phyloP scores from a whole-genome alignment of 495 filamentous ascomycete genomes.

The Lepraria neglecta region DNA sequence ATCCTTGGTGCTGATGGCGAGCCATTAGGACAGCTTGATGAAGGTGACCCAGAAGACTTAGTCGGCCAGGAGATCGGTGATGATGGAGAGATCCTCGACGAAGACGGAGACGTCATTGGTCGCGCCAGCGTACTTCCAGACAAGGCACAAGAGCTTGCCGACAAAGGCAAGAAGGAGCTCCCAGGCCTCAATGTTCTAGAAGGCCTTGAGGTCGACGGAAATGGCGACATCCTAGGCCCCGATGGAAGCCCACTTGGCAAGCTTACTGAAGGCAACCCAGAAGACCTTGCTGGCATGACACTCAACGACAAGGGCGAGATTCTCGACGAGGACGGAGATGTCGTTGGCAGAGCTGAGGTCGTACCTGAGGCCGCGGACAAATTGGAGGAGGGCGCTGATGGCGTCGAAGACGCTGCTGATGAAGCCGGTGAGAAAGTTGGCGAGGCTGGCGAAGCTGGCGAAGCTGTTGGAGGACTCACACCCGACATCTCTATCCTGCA shows the following conservation, averaged over 20 bases:
- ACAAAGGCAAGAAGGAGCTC: constrained; percentile 32
- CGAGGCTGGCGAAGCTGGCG: constrained; percentile 28
- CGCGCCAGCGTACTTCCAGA: constrained; percentile 40
- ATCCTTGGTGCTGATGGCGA: constrained; percentile 39
- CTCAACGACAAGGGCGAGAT: constrained; percentile 59
- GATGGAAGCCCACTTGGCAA: constrained; percentile 52
- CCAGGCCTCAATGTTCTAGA: constrained; percentile 48
- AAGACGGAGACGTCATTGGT: constrained; percentile 46
- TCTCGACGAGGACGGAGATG: constrained; percentile 58
- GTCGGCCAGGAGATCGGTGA: constrained; percentile 48
- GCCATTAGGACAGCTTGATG: constrained; percentile 37
- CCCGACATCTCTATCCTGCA: constrained; percentile 45
- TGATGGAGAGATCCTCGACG: constrained; percentile 47
- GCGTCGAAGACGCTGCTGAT: constrained; percentile 23
- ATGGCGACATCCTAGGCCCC: constrained; percentile 49
- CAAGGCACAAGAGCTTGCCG: constrained; percentile 28
- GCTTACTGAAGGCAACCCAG: constrained; percentile 54
- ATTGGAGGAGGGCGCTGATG: constrained; percentile 31
- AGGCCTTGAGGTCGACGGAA: constrained; percentile 50
- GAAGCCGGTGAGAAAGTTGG: constrained; percentile 20
- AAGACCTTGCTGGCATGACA: constrained; percentile 53
- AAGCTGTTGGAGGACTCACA: constrained; percentile 32
- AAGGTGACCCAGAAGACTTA: constrained; percentile 41
- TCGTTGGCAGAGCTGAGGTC: constrained; percentile 52
- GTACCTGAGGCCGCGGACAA: constrained; percentile 38